Evolutionary conservation across 2,329 filamentous ascomycete species (phyloP), one percentile per base, ranked within the genome.

Genomic region (Thermothelomyces thermophilus): DNA sequence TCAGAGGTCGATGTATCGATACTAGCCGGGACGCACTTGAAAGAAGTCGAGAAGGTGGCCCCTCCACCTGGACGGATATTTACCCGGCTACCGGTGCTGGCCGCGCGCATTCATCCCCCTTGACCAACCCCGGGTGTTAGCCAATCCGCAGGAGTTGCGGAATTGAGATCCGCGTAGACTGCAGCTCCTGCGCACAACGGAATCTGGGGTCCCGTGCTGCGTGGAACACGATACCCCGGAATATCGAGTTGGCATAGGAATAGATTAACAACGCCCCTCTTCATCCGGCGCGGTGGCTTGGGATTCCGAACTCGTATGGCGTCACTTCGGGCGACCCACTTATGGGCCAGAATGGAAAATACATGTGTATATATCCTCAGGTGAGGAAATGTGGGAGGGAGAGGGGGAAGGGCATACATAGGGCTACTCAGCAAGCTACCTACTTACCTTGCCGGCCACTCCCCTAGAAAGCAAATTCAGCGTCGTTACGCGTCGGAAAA

Each of bases 201-300:
- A 42, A 49, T 43, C 46, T 42, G 39, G 22, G 31, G 17, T 41
- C 40, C 46, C 46, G 46, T 34, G 24, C 10, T n/a, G 19, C 28
- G 34, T 30, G 35, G 41, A 33, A 46, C 24, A 46, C 39, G 26
- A 16, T 13, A 26, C 28, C 19, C 45, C 30, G 45, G 36, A 5
- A 24, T 8, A 20, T 17, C 19, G 46, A 30, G 22, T 42, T 42
- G 26, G 14, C 41, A 37, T 43, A 24, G 35, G 36, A 41, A 41
- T 42, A 41, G 11, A 48, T 48, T 41, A 19, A 26, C 33, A 20
- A 49, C 28, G 28, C n/a, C 33, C 40, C 46, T 36, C 40, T 49
- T 37, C 42, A 19, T 10, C 33, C 33, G 42, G 42, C 33, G 19
- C 13, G 7, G 3, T 37, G 39, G 8, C 20, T 22, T 20, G 16